Evolutionary conservation across 805 yeast genomes (phyloP).

Genomic region (Jamesozyma rosinii): DNA sequence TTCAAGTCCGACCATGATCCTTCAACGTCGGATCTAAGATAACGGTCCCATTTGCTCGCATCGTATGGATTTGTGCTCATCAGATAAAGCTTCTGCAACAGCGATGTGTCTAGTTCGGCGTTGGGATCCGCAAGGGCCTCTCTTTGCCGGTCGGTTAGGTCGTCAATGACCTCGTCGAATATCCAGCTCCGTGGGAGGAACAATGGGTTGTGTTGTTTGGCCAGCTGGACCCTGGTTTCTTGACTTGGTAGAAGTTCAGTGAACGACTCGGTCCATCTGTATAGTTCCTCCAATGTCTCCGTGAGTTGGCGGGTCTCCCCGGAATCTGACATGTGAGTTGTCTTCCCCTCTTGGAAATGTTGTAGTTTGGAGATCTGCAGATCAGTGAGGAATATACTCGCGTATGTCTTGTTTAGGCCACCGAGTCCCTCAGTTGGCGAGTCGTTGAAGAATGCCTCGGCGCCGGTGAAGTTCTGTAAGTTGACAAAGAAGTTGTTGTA

Average conservation of each 20-base stretch:
- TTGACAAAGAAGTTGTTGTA: slow-evolving; percentile 69
- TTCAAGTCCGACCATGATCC: slow-evolving; percentile 36
- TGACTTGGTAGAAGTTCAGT: slow-evolving; percentile 34
- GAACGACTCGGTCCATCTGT: slow-evolving; percentile 47
- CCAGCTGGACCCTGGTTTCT: slow-evolving; percentile 34
- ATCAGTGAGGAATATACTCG: slow-evolving; percentile 15
- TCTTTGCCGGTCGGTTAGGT: slow-evolving; percentile 42
- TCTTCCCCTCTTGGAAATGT: slow-evolving; percentile 16
- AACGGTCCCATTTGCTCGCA: slow-evolving; percentile 52
- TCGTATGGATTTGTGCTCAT: slow-evolving; percentile 77
- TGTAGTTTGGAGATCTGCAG: slow-evolving; percentile 13
- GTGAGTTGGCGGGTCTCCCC: slow-evolving; percentile 31
- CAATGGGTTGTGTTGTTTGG: slow-evolving; percentile 54
- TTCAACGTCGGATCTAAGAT: slow-evolving; percentile 45
- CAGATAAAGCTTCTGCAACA: slow-evolving; percentile 50
- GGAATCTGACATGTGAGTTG: slow-evolving; percentile 19
- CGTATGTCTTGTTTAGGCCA: slow-evolving; percentile 15
- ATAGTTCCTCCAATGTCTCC: slow-evolving; percentile 35
- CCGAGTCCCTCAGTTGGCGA: slow-evolving; percentile 2
- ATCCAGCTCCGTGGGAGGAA: slow-evolving; percentile 84
- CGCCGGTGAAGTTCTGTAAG: slow-evolving; percentile 42
- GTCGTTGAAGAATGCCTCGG: slow-evolving; percentile 21
- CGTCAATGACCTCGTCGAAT: slow-evolving; percentile 67
- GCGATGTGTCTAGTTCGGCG: slow-evolving; percentile 25
- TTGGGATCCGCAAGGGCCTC: slow-evolving; percentile 33